Conservation (phyloP, 805 yeast genomes). For the Kluyveromyces starmeri region DNA sequence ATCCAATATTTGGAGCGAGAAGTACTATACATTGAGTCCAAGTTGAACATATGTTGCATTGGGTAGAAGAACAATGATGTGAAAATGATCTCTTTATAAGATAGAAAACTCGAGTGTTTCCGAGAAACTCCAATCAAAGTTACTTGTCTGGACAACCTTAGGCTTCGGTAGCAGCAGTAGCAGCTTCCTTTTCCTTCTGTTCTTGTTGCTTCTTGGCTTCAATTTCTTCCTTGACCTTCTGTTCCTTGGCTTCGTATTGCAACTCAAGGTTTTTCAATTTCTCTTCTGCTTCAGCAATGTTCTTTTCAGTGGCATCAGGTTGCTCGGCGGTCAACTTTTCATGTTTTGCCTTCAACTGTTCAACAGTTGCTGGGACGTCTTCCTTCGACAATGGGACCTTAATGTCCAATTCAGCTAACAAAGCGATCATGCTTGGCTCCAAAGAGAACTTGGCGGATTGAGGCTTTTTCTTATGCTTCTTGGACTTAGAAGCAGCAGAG, state of each 20-base stretch:
- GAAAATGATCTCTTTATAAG: no score
- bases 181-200: conserved; percentile 17
- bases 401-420: conserved; percentile 66
- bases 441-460: conserved; percentile 46
- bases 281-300: conserved; percentile 67
- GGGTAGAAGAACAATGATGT: no score
- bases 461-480: conserved; percentile 42
- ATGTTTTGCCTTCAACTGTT: conserved; percentile 63
- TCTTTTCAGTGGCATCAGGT: conserved; percentile 70
- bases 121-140: no score
- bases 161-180: conserved; percentile 1
- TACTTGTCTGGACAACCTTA: not conserved
- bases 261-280: conserved; percentile 63
- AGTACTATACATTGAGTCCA: no score
- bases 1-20: no score
- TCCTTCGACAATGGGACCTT: conserved; percentile 70
- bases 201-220: conserved; percentile 27
- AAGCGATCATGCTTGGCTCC: conserved; percentile 71
- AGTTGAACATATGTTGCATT: no score
- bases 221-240: conserved; percentile 24
- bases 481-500: conserved; percentile 34
- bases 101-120: no score
- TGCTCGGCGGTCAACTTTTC: conserved; percentile 60
- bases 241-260: conserved; percentile 40
- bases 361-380: conserved; percentile 57